Conservation (phyloP, 129 eudicot species). For the Glebionis coronaria region DNA sequence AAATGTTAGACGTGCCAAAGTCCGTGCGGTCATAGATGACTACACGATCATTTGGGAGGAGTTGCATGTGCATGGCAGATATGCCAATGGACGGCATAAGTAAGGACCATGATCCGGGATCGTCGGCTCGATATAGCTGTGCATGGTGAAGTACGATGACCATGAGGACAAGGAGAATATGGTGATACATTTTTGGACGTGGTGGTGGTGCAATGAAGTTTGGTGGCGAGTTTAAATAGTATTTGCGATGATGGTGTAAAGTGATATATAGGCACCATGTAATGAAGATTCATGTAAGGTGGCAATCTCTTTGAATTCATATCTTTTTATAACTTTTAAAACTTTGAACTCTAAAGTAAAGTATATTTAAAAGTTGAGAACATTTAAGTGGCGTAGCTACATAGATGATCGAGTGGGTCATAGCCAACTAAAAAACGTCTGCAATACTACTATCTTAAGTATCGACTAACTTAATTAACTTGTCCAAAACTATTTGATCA, state of each 20-base stretch:
- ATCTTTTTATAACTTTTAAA: background rate
- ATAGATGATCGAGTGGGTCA: too few relatives aligned
- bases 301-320: slow-evolving; percentile 2
- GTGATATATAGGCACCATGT: background rate
- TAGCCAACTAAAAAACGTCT: too few relatives aligned
- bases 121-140: slow-evolving; percentile 8
- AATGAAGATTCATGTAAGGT: background rate
- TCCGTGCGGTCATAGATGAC: slow-evolving; percentile 79
- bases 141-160: slow-evolving; percentile 24
- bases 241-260: slow-evolving; percentile 16
- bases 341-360: background rate
- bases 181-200: slow-evolving; percentile 3
- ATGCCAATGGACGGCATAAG: slow-evolving; percentile 55
- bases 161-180: background rate
- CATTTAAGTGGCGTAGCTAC: background rate
- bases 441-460: too few relatives aligned
- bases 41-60: slow-evolving; percentile 65
- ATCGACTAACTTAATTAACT: too few relatives aligned
- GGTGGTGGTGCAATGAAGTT: slow-evolving; percentile 15
- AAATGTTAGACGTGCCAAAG: slow-evolving; percentile 75
- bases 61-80: slow-evolving; percentile 99
- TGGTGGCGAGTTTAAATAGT: slow-evolving; percentile 20
- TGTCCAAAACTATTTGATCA: too few relatives aligned
- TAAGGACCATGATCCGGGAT: slow-evolving; percentile 61
- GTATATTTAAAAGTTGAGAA: background rate